These are phyloP conservation scores for Lodderomyces jiufengensis DNA, from an alignment of 1,139 yeast species.

Conservation along the genomic window DNA sequence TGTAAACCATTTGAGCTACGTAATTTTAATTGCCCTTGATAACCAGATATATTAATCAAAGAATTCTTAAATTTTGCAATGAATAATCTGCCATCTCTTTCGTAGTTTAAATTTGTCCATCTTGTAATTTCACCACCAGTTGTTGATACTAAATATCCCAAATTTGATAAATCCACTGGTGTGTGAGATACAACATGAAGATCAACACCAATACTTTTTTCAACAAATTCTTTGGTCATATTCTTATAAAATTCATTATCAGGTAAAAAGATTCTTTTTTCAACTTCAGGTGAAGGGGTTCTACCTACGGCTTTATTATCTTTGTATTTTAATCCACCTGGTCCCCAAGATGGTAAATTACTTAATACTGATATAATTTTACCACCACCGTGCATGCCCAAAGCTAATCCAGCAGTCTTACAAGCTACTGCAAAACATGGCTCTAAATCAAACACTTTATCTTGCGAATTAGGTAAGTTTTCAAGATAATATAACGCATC, in stretches of 20 bases:
- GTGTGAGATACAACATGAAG: slow-evolving; percentile 65
- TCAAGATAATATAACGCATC: slow-evolving; percentile 66
- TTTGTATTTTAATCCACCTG: slow-evolving; percentile 68
- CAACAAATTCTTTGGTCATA: slow-evolving; percentile 56
- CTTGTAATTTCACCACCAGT: slow-evolving; percentile 72
- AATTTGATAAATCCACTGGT: slow-evolving; percentile 70
- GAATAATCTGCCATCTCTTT: slow-evolving; percentile 67
- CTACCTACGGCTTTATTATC: slow-evolving; percentile 36
- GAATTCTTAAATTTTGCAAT: slow-evolving; percentile 56
- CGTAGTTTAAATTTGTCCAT: slow-evolving; percentile 66
- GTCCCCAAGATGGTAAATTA: slow-evolving; percentile 77
- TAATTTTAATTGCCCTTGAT: slow-evolving; percentile 78
- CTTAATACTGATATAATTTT: slow-evolving; percentile 70
- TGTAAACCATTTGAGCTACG: slow-evolving; percentile 90
- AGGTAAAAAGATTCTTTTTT: slow-evolving; percentile 52
- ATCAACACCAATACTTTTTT: slow-evolving; percentile 70
- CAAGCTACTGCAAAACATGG: slow-evolving; percentile 82
- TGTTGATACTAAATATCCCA: slow-evolving; percentile 60
- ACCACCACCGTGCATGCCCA: slow-evolving; percentile 70
- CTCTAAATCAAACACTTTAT: slow-evolving; percentile 51
- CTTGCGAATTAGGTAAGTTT: slow-evolving; percentile 31
- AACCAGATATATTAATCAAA: slow-evolving; percentile 52
- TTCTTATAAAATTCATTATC: slow-evolving; percentile 61
- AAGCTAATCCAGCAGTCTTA: slow-evolving; percentile 63
- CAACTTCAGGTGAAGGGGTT: slow-evolving; percentile 48